phyloP scores from a whole-genome alignment of 2,329 filamentous ascomycete genomes.

The Aspergillus intermedius region DNA sequence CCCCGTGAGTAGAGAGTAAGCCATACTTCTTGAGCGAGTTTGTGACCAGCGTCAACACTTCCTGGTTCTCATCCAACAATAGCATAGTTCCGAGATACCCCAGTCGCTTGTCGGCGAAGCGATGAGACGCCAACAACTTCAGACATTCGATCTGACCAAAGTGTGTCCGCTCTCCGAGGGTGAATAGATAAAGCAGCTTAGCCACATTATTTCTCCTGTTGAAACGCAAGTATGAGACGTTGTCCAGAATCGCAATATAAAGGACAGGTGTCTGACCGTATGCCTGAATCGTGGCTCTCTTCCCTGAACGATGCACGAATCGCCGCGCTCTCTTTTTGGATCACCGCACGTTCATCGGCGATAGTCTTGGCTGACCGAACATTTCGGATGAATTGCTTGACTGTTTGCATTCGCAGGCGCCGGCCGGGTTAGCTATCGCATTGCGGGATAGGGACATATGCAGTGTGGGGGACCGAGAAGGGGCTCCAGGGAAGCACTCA shows the following conservation, averaged over 20 bases:
- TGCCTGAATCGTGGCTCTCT: constrained; percentile 84
- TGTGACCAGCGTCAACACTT: constrained; percentile 92
- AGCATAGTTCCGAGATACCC: constrained; percentile 96
- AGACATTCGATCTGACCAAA: constrained; percentile 99
- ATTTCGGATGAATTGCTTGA: constrained; percentile 99
- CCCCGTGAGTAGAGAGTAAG: neutral
- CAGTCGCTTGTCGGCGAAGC: constrained; percentile 94
- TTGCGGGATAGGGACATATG: constrained; percentile 5
- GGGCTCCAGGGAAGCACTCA: constrained; percentile 32
- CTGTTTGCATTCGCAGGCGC: constrained; percentile 43
- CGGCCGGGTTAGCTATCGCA: constrained; percentile 18
- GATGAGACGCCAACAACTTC: constrained; percentile 90
- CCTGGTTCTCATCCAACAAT: constrained; percentile 94
- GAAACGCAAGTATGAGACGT: constrained; percentile 16
- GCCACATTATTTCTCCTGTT: constrained; percentile 94
- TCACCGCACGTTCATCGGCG: constrained; percentile 94
- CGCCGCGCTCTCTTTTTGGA: constrained; percentile 97
- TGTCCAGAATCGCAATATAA: constrained; percentile 2
- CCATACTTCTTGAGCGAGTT: constrained; percentile 94
- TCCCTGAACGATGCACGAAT: constrained; percentile 97
- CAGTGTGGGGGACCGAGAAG: constrained; percentile 11
- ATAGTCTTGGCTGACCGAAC: constrained; percentile 98
- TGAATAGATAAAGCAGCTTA: constrained; percentile 96
- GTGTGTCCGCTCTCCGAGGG: constrained; percentile 91
- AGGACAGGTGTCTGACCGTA: constrained; percentile 56